Percentiles rank a stretch among this genome's conserved stretches.
These are phyloP conservation scores for Boletus huronensis DNA, from an alignment of 768 basidiomycete species.

Conservation along the genomic window DNA sequence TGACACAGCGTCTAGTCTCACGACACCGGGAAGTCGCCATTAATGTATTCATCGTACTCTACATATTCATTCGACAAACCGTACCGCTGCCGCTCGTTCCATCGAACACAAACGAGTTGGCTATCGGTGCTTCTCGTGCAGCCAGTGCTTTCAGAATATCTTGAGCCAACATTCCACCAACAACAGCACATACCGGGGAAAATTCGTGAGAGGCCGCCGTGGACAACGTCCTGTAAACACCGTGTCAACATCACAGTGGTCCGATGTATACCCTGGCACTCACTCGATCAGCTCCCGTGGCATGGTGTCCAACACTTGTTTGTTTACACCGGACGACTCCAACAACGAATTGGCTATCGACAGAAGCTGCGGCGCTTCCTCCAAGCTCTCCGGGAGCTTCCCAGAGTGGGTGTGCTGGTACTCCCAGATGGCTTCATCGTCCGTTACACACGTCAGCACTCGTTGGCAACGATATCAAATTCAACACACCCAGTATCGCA, in stretches of 20 bases:
- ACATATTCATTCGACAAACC: conserved; percentile 54
- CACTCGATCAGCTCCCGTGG: conserved; percentile 66
- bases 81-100: conserved; percentile 75
- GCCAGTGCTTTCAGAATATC: conserved; percentile 91
- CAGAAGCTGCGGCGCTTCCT: conserved; percentile 54
- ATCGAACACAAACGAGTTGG: conserved; percentile 89
- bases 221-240: conserved; percentile 54
- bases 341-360: conserved; percentile 62
- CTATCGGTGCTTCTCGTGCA: conserved; percentile 87
- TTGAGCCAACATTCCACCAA: conserved; percentile 93
- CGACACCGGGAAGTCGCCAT: conserved; percentile 1
- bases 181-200: conserved; percentile 89
- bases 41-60: conserved; percentile 3
- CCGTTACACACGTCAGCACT: conserved; percentile 14
- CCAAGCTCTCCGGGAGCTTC: conserved; percentile 50
- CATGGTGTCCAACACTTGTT: conserved; percentile 54
- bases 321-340: conserved; percentile 62
- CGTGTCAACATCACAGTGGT: conserved; percentile 6
- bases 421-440: conserved; percentile 71
- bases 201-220: conserved; percentile 79
- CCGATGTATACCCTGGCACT: background rate
- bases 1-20: conserved; percentile 15
- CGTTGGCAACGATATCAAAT: background rate
- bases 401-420: conserved; percentile 61
- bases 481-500: conserved; percentile 60